phyloP scores from a whole-genome alignment of 768 basidiomycete genomes.

The Naganishia randhawae region DNA sequence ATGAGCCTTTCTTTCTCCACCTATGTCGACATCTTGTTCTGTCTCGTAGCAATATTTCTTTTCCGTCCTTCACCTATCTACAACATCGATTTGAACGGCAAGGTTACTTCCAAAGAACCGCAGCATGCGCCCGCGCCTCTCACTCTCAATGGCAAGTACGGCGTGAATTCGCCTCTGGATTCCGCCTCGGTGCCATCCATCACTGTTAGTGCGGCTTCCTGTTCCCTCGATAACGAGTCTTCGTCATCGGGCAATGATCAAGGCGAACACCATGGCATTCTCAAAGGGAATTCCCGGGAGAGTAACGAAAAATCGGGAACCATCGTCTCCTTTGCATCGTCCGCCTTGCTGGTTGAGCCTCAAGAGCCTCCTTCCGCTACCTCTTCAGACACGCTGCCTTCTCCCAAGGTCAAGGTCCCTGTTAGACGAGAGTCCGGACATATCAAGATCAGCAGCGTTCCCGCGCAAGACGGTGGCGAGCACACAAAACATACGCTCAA shows the following conservation, averaged over 20 bases:
- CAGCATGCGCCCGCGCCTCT: background rate
- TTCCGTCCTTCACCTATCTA: background rate
- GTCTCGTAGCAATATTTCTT: background rate
- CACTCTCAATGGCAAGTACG: background rate
- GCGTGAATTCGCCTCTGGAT: background rate
- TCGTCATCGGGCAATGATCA: background rate
- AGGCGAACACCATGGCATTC: too few relatives aligned
- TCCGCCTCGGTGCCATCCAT: conserved; percentile 9
- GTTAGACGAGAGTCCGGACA: conserved; percentile 8
- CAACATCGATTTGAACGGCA: background rate
- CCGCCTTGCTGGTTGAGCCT: background rate
- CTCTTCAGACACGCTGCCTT: conserved; percentile 8
- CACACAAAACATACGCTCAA: conserved; percentile 6
- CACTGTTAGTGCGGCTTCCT: background rate
- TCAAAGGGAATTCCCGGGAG: too few relatives aligned
- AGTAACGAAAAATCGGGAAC: background rate
- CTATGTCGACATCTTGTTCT: background rate
- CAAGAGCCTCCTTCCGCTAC: conserved; percentile 2
- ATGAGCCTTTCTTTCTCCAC: background rate
- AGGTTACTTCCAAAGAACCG: background rate
- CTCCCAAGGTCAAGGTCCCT: background rate
- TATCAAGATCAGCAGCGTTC: conserved; percentile 16
- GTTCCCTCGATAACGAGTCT: background rate
- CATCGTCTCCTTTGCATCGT: conserved; percentile 2
- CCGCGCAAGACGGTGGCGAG: background rate